Conservation (phyloP, 106 monocot genomes). For the Dendrobium chrysotoxum region DNA sequence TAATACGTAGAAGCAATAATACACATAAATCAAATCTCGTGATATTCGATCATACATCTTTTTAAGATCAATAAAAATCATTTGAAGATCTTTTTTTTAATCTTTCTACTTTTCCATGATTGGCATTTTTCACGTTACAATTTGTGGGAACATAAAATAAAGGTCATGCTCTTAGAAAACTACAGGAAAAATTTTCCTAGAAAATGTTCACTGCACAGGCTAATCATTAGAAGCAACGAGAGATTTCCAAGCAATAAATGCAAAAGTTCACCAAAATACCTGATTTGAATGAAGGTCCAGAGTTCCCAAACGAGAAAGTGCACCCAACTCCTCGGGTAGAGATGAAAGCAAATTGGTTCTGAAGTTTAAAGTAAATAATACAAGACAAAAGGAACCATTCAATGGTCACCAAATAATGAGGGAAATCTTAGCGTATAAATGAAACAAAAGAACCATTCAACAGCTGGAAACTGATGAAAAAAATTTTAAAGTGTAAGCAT, state of each 20-base stretch:
- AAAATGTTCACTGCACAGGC: neutral
- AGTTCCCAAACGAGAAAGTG: slow-evolving; percentile 62
- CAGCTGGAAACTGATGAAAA: neutral
- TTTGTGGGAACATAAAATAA: neutral
- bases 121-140: neutral
- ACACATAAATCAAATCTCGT: neutral
- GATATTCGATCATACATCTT: neutral
- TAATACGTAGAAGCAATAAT: no score
- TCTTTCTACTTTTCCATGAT: neutral
- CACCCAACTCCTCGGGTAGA: slow-evolving; percentile 75
- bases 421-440: slow-evolving; percentile 8
- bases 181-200: neutral
- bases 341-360: slow-evolving; percentile 74
- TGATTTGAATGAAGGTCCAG: slow-evolving; percentile 96
- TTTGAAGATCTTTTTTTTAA: neutral
- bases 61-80: neutral
- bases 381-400: slow-evolving; percentile 12
- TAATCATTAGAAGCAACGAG: neutral
- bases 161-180: neutral
- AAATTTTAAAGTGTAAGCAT: slow-evolving; percentile 15
- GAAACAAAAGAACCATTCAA: slow-evolving; percentile 10
- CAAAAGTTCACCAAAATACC: slow-evolving; percentile 26
- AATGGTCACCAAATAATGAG: neutral
- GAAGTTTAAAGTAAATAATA: slow-evolving; percentile 13
- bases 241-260: neutral